A percentile compares a stretch with the other conserved stretches of the same genome.
Conservation (phyloP, 106 monocot genomes). For the Platanthera guangdongensis region DNA sequence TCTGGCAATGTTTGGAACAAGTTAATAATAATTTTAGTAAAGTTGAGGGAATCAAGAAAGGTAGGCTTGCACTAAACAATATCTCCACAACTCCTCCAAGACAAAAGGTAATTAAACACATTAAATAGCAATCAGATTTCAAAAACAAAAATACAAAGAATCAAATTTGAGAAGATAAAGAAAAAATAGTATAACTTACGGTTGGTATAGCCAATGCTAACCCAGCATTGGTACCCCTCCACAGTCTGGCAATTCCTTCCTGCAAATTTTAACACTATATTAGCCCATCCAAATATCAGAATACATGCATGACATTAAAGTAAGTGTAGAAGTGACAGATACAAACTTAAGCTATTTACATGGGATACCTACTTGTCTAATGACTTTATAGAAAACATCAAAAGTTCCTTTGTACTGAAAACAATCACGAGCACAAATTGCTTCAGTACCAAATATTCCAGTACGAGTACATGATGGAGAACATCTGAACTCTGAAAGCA, state of each 20-base stretch:
- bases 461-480: slow-evolving; percentile 72
- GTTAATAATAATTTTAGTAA: background rate
- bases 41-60: background rate
- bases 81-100: too few species aligned
- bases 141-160: background rate
- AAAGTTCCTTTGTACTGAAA: slow-evolving; percentile 92
- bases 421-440: slow-evolving; percentile 80
- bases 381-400: slow-evolving; percentile 87
- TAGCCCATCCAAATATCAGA: background rate
- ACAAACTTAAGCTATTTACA: background rate
- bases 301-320: background rate
- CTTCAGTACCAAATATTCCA: slow-evolving; percentile 64
- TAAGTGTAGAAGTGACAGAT: background rate
- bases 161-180: background rate
- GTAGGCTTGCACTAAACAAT: background rate
- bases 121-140: background rate
- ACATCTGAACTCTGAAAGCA: slow-evolving; percentile 79
- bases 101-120: too few species aligned
- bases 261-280: slow-evolving; percentile 13
- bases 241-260: slow-evolving; percentile 88
- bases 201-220: slow-evolving; percentile 84
- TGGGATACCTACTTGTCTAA: slow-evolving; percentile 56
- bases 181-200: slow-evolving; percentile 29
- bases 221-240: slow-evolving; percentile 92
- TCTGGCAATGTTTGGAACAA: background rate